phyloP scores from a whole-genome alignment of 2,329 filamentous ascomycete species.

The Ceratocystis ficicola region DNA sequence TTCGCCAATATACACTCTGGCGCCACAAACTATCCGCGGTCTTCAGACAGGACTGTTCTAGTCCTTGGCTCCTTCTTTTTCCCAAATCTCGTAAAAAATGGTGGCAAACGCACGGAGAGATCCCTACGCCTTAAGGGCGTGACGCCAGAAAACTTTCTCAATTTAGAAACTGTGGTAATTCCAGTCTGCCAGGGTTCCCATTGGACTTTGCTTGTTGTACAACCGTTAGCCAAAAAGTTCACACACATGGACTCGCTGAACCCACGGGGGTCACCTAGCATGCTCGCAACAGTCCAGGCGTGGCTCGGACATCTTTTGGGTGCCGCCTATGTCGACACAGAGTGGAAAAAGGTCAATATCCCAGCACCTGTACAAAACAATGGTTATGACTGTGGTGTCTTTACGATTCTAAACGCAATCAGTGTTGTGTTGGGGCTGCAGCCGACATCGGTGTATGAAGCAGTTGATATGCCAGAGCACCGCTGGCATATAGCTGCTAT shows the following conservation, averaged over 20 bases:
- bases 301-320: constrained; percentile 50
- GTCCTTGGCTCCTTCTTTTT: constrained; percentile 57
- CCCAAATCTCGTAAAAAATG: constrained; percentile 39
- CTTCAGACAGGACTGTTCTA: constrained; percentile 45
- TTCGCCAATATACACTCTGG: constrained; percentile 47
- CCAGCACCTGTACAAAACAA: constrained; percentile 50
- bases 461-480: constrained; percentile 46
- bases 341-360: constrained; percentile 48
- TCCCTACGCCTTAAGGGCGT: constrained; percentile 47
- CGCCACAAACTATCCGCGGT: constrained; percentile 36
- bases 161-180: constrained; percentile 55
- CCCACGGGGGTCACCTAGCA: constrained; percentile 30
- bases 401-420: constrained; percentile 60
- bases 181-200: constrained; percentile 54
- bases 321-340: constrained; percentile 40
- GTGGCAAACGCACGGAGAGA: constrained; percentile 38
- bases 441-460: constrained; percentile 38
- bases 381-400: constrained; percentile 63
- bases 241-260: constrained; percentile 59
- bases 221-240: constrained; percentile 46
- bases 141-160: constrained; percentile 47
- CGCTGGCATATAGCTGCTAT: constrained; percentile 51
- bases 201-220: constrained; percentile 61
- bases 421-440: constrained; percentile 45
- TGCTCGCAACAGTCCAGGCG: constrained; percentile 35